Conservation (phyloP, 1,284 basidiomycete species). For the Heimioporus retisporus region DNA sequence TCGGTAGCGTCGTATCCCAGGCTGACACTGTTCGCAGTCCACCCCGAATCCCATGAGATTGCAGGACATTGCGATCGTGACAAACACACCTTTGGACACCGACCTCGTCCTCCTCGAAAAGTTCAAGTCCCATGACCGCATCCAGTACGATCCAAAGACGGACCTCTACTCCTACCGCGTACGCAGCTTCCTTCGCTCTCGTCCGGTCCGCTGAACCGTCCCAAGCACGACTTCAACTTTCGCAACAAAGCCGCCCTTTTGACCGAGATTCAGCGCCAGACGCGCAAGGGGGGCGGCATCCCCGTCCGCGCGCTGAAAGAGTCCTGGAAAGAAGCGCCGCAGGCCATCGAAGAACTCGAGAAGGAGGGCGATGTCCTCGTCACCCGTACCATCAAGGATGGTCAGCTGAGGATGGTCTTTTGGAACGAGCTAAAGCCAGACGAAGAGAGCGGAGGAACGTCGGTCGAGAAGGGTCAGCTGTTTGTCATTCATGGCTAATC, state of each 20-base stretch:
- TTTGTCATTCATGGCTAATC: not conserved
- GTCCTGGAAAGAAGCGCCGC: slow-evolving; percentile 89
- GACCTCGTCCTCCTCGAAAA: slow-evolving; percentile 80
- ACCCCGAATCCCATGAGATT: slow-evolving; percentile 85
- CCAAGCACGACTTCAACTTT: slow-evolving; percentile 88
- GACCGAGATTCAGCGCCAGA: slow-evolving; percentile 84
- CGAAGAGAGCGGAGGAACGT: slow-evolving; percentile 73
- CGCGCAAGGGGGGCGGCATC: slow-evolving; percentile 83
- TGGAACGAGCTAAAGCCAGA: slow-evolving; percentile 90
- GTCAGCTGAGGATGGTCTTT: slow-evolving; percentile 89
- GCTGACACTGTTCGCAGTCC: slow-evolving; percentile 52
- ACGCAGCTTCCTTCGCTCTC: slow-evolving; percentile 24
- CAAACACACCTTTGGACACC: slow-evolving; percentile 79
- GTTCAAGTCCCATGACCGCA: slow-evolving; percentile 84
- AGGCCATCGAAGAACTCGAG: slow-evolving; percentile 87
- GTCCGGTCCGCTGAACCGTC: slow-evolving; percentile 17
- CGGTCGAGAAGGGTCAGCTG: slow-evolving; percentile 82
- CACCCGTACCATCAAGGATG: slow-evolving; percentile 86
- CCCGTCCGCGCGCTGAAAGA: slow-evolving; percentile 89
- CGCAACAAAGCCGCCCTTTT: slow-evolving; percentile 85
- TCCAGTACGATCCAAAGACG: slow-evolving; percentile 84
- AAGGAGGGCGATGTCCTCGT: slow-evolving; percentile 91
- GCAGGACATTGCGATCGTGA: slow-evolving; percentile 86
- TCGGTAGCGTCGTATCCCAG: not conserved
- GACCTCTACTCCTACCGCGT: slow-evolving; percentile 89